Percentiles rank a stretch among this genome's conserved stretches.
Conservation (phyloP, 1,284 basidiomycete genomes). For the Ceratobasidium sp. region DNA sequence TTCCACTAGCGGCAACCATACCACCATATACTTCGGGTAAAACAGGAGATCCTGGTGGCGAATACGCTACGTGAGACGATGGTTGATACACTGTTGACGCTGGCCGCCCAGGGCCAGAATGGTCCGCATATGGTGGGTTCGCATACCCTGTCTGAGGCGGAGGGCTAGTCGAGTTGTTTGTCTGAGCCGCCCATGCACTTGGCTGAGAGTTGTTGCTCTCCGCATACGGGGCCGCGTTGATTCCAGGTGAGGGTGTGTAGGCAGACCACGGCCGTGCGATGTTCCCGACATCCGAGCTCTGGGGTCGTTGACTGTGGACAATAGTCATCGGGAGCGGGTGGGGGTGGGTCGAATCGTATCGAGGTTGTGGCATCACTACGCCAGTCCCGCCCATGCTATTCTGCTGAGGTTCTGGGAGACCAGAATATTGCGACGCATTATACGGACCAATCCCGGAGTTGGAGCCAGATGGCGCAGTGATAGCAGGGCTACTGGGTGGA, state of each 20-base stretch:
- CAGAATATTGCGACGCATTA: slow-evolving; percentile 17
- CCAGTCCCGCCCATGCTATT: neutral
- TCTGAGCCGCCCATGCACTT: neutral
- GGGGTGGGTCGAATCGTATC: slow-evolving; percentile 8
- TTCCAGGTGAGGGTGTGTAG: neutral
- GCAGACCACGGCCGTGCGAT: slow-evolving; percentile 23
- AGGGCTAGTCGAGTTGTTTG: neutral
- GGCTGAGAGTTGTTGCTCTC: slow-evolving; percentile 1
- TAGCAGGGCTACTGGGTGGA: neutral
- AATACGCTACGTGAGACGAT: slow-evolving; percentile 3
- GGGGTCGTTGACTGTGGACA: slow-evolving; percentile 1
- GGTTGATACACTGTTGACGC: slow-evolving; percentile 12
- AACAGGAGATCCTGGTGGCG: neutral
- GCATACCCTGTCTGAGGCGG: neutral
- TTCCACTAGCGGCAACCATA: neutral
- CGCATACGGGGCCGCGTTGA: neutral
- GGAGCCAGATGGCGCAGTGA: neutral
- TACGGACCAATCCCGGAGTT: neutral
- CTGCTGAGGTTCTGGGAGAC: slow-evolving; percentile 36
- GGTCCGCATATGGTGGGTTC: neutral
- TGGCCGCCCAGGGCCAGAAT: neutral
- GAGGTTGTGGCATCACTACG: slow-evolving; percentile 1
- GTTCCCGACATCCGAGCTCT: too few species aligned
- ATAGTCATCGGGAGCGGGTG: slow-evolving; percentile 26
- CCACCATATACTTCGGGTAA: slow-evolving; percentile 25